phyloP scores from a whole-genome alignment of 148 eudicot genomes.

The Rhododendron williamsianum region DNA sequence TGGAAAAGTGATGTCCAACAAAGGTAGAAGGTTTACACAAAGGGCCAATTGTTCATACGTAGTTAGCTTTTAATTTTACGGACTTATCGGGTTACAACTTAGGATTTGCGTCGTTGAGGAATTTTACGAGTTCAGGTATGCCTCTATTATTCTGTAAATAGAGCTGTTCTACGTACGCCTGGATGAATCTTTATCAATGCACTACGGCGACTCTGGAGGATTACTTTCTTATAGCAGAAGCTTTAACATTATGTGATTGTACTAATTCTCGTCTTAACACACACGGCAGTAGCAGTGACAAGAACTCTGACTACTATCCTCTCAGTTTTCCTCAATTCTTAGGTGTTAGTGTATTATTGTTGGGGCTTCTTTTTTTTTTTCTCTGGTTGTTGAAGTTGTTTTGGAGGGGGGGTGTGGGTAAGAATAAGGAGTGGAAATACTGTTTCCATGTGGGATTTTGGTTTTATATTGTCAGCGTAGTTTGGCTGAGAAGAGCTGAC shows the following conservation, averaged over 20 bases:
- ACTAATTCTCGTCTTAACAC: conserved; percentile 2
- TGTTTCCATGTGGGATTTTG: background rate
- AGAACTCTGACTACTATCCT: conserved; percentile 1
- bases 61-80: conserved; percentile 24
- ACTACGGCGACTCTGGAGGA: conserved; percentile 11
- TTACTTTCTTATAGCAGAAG: conserved; percentile 19
- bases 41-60: conserved; percentile 30
- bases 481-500: conserved; percentile 7
- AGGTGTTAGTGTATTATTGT: background rate
- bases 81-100: conserved; percentile 19
- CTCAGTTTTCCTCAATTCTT: conserved; percentile 1
- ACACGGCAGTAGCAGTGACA: background rate
- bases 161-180: conserved; percentile 20
- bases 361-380: background rate
- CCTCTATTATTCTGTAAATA: conserved; percentile 20
- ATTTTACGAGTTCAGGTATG: conserved; percentile 1
- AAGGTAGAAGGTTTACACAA: background rate
- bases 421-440: background rate
- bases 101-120: conserved; percentile 13
- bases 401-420: background rate
- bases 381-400: background rate
- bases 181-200: conserved; percentile 20
- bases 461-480: conserved; percentile 5
- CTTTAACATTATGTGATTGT: conserved; percentile 8
- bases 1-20: conserved; percentile 37